phyloP scores from a whole-genome alignment of 1,139 yeast species.

The Debaryomyces fabryi region DNA sequence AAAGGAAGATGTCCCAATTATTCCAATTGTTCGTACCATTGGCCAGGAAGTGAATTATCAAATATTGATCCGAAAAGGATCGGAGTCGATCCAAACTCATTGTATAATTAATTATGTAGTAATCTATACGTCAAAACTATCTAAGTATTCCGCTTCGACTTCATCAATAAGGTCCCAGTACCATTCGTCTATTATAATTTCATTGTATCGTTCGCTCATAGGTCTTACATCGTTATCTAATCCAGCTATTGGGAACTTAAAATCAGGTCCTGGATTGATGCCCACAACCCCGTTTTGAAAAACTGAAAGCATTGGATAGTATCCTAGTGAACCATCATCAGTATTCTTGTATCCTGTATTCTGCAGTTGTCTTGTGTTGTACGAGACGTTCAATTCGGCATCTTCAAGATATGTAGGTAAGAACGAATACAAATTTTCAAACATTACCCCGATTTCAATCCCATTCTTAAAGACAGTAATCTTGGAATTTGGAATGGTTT shows the following conservation, averaged over 20 bases:
- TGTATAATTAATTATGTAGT: conserved; percentile 2
- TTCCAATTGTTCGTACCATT: conserved; percentile 3
- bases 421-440: conserved; percentile 71
- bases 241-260: conserved; percentile 47
- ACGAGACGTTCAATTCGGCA: conserved; percentile 26
- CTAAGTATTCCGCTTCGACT: conserved; percentile 67
- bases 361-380: conserved; percentile 49
- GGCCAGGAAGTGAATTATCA: not conserved
- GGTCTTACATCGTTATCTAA: conserved; percentile 41
- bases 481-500: conserved; percentile 56
- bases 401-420: conserved; percentile 54
- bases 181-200: conserved; percentile 77
- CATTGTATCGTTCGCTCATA: conserved; percentile 64
- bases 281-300: conserved; percentile 78
- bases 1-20: conserved; percentile 6
- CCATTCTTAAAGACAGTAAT: conserved; percentile 82
- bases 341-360: conserved; percentile 50
- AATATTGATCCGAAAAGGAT: conserved; percentile 16
- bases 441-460: conserved; percentile 60
- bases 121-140: conserved; percentile 38
- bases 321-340: conserved; percentile 87
- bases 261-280: conserved; percentile 70
- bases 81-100: conserved; percentile 23
- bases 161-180: conserved; percentile 86
- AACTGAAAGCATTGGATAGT: conserved; percentile 87